Evolutionary conservation across 106 monocot species (phyloP).

Genomic region (Platanthera guangdongensis): DNA sequence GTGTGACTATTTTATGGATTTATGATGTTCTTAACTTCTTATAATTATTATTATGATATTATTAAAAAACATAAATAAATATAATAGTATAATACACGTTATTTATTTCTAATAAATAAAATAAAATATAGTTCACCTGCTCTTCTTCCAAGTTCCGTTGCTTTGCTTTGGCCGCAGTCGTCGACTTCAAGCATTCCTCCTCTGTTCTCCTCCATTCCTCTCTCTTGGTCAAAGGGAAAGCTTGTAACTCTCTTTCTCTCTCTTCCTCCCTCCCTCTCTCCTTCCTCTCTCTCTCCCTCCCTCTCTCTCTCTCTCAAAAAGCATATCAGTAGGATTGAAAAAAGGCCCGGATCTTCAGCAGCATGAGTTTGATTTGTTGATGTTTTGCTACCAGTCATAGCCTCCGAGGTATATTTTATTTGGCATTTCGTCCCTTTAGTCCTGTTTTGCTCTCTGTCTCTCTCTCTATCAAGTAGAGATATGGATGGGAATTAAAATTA

Average conservation of each 20-base stretch:
- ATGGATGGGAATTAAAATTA: not conserved
- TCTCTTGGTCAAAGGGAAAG: not conserved
- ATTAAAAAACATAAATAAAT: no score
- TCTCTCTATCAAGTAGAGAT: not conserved
- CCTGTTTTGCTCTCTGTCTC: not conserved
- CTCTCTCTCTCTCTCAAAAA: not conserved
- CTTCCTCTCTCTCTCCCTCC: not conserved
- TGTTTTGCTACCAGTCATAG: not conserved
- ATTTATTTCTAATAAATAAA: no score
- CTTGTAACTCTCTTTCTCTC: not conserved
- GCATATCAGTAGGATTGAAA: no score
- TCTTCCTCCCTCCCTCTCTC: not conserved
- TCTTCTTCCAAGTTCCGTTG: not conserved
- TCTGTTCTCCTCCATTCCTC: no score
- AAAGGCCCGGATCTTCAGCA: not conserved
- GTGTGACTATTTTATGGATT: no score
- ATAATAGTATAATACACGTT: no score
- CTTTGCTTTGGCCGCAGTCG: not conserved
- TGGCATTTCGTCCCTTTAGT: not conserved
- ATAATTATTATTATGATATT: no score
- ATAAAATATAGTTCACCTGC: not conserved
- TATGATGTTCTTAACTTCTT: no score
- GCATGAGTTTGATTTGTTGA: not conserved
- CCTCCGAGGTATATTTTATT: not conserved
- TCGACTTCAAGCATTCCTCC: not conserved